These are phyloP conservation scores for Fusarium succisae DNA, from an alignment of 2,329 filamentous ascomycete genomes.

Conservation along the genomic window DNA sequence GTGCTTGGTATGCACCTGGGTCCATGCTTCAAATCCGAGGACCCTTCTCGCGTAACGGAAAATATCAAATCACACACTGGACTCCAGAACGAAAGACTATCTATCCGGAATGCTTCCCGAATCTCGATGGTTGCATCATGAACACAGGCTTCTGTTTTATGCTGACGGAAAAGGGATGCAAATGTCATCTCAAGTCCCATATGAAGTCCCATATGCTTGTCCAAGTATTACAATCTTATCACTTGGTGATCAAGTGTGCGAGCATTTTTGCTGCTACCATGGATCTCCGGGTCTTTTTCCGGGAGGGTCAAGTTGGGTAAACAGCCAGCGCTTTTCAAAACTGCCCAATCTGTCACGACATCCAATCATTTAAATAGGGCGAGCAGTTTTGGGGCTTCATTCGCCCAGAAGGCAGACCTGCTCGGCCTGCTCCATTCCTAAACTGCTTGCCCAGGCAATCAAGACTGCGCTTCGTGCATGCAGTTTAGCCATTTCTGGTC, in stretches of 20 bases:
- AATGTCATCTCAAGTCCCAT: neutral
- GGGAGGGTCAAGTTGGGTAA: slow-evolving; percentile 40
- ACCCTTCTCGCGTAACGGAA: slow-evolving; percentile 25
- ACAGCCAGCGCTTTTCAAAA: slow-evolving; percentile 40
- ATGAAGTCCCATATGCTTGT: neutral
- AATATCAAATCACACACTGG: slow-evolving; percentile 19
- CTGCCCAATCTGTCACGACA: slow-evolving; percentile 35
- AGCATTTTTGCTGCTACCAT: slow-evolving; percentile 22
- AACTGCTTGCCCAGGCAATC: slow-evolving; percentile 31
- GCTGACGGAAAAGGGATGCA: neutral
- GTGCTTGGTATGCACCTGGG: slow-evolving; percentile 37
- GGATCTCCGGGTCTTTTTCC: slow-evolving; percentile 38
- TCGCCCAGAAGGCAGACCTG: slow-evolving; percentile 32
- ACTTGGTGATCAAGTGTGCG: slow-evolving; percentile 1
- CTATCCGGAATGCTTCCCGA: neutral
- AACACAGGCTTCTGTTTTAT: neutral
- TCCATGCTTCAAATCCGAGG: slow-evolving; percentile 34
- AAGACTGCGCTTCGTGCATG: slow-evolving; percentile 29
- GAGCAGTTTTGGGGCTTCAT: slow-evolving; percentile 26
- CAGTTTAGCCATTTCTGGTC: slow-evolving; percentile 35
- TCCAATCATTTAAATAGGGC: slow-evolving; percentile 43
- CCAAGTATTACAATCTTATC: slow-evolving; percentile 1
- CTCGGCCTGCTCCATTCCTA: slow-evolving; percentile 31
- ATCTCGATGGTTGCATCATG: neutral
- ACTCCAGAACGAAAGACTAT: neutral